Conservation (phyloP, 805 yeast species). For the Pichia heedii region DNA sequence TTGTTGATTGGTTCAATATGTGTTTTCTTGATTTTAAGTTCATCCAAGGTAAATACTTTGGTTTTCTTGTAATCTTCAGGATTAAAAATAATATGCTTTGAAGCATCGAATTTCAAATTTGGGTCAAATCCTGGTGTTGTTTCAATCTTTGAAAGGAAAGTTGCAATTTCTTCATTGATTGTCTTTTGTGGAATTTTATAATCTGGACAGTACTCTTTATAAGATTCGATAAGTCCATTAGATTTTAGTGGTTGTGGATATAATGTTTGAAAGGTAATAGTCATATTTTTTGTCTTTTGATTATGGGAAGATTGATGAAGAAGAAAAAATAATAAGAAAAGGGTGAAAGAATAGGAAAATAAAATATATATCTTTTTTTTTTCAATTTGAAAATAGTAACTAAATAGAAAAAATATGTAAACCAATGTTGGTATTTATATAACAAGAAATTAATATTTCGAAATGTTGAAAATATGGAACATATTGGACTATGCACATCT, state of each 20-base stretch:
- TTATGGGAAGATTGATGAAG: too few species aligned
- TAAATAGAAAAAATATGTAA: too few species aligned
- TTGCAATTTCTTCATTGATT: constrained; percentile 17
- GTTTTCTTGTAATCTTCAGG: constrained; percentile 31
- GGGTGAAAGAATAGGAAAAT: too few species aligned
- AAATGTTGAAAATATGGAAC: too few species aligned
- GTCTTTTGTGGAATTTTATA: constrained; percentile 20
- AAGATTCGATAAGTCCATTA: constrained; percentile 16
- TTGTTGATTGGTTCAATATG: constrained; percentile 28
- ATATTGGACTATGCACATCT: too few species aligned
- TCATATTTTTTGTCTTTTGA: too few species aligned
- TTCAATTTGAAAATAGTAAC: too few species aligned
- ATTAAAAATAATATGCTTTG: constrained; percentile 29
- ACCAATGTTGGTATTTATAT: too few species aligned
- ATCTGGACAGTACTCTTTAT: constrained; percentile 2
- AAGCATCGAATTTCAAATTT: constrained; percentile 29
- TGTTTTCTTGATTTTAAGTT: constrained; percentile 30
- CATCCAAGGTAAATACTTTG: constrained; percentile 30
- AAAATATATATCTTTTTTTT: too few species aligned
- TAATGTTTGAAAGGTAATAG: constrained; percentile 9
- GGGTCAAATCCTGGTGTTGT: constrained; percentile 21
- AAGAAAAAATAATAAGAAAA: background rate
- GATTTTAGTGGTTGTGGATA: constrained; percentile 16
- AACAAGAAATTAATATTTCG: too few species aligned
- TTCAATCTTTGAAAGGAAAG: constrained; percentile 13